Evolutionary conservation across 1,284 basidiomycete genomes (phyloP).

Genomic region (Fistulinella cinereoalba): DNA sequence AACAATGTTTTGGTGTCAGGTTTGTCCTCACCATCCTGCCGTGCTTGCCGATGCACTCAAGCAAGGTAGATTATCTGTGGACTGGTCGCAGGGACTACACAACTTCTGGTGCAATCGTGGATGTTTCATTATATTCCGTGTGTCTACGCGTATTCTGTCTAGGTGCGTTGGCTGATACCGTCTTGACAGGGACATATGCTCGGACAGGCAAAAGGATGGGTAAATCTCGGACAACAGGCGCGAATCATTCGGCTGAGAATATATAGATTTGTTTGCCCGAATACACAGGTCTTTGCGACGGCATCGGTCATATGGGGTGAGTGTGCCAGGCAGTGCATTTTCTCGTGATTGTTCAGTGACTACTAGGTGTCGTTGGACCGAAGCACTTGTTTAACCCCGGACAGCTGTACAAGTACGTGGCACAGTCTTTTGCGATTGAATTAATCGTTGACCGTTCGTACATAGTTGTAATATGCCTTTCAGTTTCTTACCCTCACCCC

Average conservation of each 20-base stretch:
- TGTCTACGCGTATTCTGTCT: background rate
- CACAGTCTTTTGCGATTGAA: no score
- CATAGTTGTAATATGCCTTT: conserved; percentile 3
- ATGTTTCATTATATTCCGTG: conserved; percentile 39
- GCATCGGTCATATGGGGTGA: conserved; percentile 38
- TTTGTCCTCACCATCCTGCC: background rate
- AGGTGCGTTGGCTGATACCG: background rate
- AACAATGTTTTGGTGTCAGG: conserved; percentile 43
- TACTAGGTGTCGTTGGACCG: conserved; percentile 40
- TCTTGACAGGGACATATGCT: conserved; percentile 31
- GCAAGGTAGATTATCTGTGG: conserved; percentile 36
- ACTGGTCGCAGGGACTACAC: conserved; percentile 40
- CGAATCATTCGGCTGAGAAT: background rate
- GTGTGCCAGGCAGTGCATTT: background rate
- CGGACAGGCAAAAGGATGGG: conserved; percentile 34
- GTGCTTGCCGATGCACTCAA: background rate
- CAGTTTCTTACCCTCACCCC: no score
- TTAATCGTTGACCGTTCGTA: background rate
- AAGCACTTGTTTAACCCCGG: conserved; percentile 39
- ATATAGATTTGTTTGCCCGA: conserved; percentile 36
- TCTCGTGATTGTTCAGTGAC: background rate
- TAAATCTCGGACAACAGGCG: background rate
- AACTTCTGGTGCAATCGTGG: conserved; percentile 44
- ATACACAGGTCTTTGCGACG: conserved; percentile 37
- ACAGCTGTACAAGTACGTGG: conserved; percentile 32